phyloP scores from a whole-genome alignment of 805 yeast species.

The Myxozyma udenii region DNA sequence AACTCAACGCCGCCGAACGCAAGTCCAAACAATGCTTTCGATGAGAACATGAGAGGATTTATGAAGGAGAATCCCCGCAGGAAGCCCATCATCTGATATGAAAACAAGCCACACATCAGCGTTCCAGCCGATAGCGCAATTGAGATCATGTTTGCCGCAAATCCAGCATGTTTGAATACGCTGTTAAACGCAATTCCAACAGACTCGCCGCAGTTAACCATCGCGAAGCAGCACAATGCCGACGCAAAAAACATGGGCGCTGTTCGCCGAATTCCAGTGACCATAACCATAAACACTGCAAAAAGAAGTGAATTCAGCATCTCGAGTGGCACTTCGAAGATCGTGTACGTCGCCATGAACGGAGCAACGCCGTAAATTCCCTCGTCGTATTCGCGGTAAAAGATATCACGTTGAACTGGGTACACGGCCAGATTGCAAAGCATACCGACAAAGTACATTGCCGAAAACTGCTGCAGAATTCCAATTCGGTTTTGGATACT shows the following conservation, averaged over 20 bases:
- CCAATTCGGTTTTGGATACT: conserved; percentile 72
- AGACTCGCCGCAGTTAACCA: conserved; percentile 76
- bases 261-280: conserved; percentile 68
- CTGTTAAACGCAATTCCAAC: conserved; percentile 79
- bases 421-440: conserved; percentile 72
- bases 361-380: conserved; percentile 63
- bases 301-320: conserved; percentile 56
- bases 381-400: conserved; percentile 76
- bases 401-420: conserved; percentile 68
- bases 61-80: conserved; percentile 68
- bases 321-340: conserved; percentile 69
- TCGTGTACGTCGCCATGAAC: conserved; percentile 58
- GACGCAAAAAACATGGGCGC: conserved; percentile 64
- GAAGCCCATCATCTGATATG: conserved; percentile 68
- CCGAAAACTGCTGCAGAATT: conserved; percentile 66
- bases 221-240: conserved; percentile 51
- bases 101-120: conserved; percentile 81
- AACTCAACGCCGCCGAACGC: conserved; percentile 55
- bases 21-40: conserved; percentile 15
- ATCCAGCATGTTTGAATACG: conserved; percentile 67
- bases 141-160: conserved; percentile 72
- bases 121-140: conserved; percentile 66
- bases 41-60: conserved; percentile 69
- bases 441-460: conserved; percentile 75
- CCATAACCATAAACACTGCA: conserved; percentile 61